Conservation (phyloP, 75 land plant genomes). For the Pinus tabuliformis region DNA sequence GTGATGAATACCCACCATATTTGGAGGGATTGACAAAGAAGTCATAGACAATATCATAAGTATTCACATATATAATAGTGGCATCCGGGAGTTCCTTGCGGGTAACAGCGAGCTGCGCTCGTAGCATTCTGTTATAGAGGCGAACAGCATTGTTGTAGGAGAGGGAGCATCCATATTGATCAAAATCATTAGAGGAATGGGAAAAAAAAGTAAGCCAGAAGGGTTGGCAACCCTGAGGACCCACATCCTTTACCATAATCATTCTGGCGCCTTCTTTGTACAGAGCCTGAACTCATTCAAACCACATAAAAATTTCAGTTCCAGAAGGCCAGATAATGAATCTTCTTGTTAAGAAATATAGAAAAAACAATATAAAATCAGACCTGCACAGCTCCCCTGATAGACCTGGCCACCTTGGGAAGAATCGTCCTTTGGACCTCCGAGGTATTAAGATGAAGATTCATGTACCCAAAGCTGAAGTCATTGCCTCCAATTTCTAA, state of each 20-base stretch:
- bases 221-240: slow-evolving; percentile 75
- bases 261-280: slow-evolving; percentile 55
- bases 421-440: background rate
- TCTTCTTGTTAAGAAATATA: too few relatives aligned
- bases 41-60: slow-evolving; percentile 42
- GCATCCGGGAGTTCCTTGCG: slow-evolving; percentile 34
- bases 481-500: background rate
- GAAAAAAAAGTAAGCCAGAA: slow-evolving; percentile 37
- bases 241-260: slow-evolving; percentile 60
- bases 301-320: background rate
- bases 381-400: slow-evolving; percentile 6
- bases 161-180: slow-evolving; percentile 55
- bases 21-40: slow-evolving; percentile 48
- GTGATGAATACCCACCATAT: slow-evolving; percentile 35
- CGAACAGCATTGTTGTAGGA: slow-evolving; percentile 63
- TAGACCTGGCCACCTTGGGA: background rate
- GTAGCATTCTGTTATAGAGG: slow-evolving; percentile 56
- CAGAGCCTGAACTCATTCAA: slow-evolving; percentile 32
- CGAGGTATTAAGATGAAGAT: background rate
- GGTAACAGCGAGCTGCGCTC: slow-evolving; percentile 17
- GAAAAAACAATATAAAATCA: too few relatives aligned
- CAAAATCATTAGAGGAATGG: slow-evolving; percentile 44
- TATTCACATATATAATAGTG: slow-evolving; percentile 49
- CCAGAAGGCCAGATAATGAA: too few relatives aligned
- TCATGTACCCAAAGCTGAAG: slow-evolving; percentile 2